phyloP scores from a whole-genome alignment of 164 flowering plant genomes.

The Annona squamosa region DNA sequence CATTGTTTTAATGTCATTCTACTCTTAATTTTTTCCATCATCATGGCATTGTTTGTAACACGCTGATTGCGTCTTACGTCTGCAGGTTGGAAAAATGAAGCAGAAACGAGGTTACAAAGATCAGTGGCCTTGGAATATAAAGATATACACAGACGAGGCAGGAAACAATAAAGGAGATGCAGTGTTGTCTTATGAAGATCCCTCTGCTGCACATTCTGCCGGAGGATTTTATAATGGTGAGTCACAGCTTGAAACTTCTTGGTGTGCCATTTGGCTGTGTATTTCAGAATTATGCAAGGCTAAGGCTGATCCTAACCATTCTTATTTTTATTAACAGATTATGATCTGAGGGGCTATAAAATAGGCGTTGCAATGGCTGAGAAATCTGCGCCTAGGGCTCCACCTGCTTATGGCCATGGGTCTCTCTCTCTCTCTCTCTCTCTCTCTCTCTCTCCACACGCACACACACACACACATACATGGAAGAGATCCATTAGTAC shows the following conservation, averaged over 20 bases:
- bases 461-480: too few relatives aligned
- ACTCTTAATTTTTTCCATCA: too few relatives aligned
- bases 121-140: constrained; percentile 96
- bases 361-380: constrained; percentile 91
- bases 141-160: constrained; percentile 78
- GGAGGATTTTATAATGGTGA: constrained; percentile 85
- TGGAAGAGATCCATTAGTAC: too few relatives aligned
- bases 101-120: constrained; percentile 97
- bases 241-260: background rate
- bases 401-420: constrained; percentile 65
- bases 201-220: constrained; percentile 97
- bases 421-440: constrained; percentile 18
- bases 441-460: background rate
- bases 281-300: background rate
- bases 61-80: background rate
- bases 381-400: constrained; percentile 79
- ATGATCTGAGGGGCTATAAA: constrained; percentile 76
- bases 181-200: constrained; percentile 80
- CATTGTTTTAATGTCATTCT: too few relatives aligned
- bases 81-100: constrained; percentile 90
- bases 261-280: background rate
- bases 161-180: constrained; percentile 96
- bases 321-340: constrained; percentile 36
- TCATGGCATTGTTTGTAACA: too few relatives aligned
- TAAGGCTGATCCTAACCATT: background rate